These are phyloP conservation scores for Trametopsis cervina DNA, from an alignment of 768 basidiomycete genomes.

Conservation along the genomic window DNA sequence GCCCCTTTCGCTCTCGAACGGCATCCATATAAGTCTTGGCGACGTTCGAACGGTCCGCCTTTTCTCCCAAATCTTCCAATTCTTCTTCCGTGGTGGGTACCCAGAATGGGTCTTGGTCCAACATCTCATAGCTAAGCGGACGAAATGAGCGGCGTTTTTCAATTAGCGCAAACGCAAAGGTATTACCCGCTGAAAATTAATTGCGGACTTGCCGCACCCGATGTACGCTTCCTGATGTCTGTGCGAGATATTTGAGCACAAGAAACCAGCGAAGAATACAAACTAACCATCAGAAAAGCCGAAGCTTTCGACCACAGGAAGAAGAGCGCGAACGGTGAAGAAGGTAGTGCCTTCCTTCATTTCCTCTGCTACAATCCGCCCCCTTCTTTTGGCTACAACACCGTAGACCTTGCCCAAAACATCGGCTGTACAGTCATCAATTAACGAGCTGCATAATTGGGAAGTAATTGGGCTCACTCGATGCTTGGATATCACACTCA, in stretches of 20 bases:
- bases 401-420: constrained; percentile 97
- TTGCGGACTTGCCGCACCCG: constrained; percentile 95
- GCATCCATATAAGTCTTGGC: constrained; percentile 89
- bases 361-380: constrained; percentile 91
- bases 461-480: constrained; percentile 53
- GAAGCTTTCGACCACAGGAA: constrained; percentile 96
- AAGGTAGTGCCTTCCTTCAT: constrained; percentile 98
- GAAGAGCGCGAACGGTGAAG: constrained; percentile 83
- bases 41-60: constrained; percentile 89
- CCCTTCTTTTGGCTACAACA: constrained; percentile 86
- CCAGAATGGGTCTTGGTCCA: constrained; percentile 96
- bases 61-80: constrained; percentile 93
- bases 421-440: constrained; percentile 53
- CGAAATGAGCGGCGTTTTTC: constrained; percentile 15
- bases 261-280: constrained; percentile 2
- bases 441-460: constrained; percentile 2
- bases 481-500: constrained; percentile 96
- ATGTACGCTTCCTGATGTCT: constrained; percentile 96
- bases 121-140: constrained; percentile 70
- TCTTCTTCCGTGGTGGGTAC: constrained; percentile 97
- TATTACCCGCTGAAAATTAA: constrained; percentile 87
- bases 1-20: constrained; percentile 87
- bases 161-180: background rate
- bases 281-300: constrained; percentile 89
- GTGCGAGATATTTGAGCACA: constrained; percentile 6